A percentile compares a stretch with the other conserved stretches of the same genome.
These are phyloP conservation scores for Entomophthora muscae DNA, from an alignment of 371 early-diverging fungal species.

Conservation along the genomic window DNA sequence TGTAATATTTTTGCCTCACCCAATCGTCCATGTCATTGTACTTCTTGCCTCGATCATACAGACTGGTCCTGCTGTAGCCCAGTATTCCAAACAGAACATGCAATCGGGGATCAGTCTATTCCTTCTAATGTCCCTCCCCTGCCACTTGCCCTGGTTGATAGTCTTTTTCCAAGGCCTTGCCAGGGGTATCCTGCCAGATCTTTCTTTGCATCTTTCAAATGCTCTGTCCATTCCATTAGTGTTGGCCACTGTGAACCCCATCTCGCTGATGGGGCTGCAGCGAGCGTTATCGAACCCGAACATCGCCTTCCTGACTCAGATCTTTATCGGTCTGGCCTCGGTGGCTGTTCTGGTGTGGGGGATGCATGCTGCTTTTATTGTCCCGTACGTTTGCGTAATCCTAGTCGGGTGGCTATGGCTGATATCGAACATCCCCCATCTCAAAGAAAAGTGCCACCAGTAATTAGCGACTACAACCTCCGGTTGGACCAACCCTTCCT, in stretches of 20 bases:
- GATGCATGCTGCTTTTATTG: not conserved
- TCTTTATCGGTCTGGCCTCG: not conserved
- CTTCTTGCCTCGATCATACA: not conserved
- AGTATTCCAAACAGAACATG: not conserved
- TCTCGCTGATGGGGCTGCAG: not conserved
- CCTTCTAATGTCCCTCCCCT: not conserved
- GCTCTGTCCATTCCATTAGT: not conserved
- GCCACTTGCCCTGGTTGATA: not conserved
- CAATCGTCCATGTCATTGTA: not conserved
- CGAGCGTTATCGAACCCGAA: not conserved
- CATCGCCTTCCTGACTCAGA: not conserved
- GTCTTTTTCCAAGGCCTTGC: not conserved
- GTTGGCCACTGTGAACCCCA: not conserved
- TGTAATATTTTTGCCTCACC: not conserved
- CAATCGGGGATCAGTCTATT: not conserved
- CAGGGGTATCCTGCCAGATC: not conserved
- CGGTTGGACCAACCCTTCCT: no score
- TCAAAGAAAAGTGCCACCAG: no score
- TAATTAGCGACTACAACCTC: no score
- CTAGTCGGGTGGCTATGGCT: not conserved
- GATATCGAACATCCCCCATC: no score
- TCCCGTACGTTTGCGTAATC: not conserved
- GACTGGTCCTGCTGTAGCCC: not conserved
- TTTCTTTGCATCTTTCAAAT: not conserved
- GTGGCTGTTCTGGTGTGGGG: not conserved